phyloP scores from a whole-genome alignment of 495 filamentous ascomycete species.

The Hyaloscypha bicolor region DNA sequence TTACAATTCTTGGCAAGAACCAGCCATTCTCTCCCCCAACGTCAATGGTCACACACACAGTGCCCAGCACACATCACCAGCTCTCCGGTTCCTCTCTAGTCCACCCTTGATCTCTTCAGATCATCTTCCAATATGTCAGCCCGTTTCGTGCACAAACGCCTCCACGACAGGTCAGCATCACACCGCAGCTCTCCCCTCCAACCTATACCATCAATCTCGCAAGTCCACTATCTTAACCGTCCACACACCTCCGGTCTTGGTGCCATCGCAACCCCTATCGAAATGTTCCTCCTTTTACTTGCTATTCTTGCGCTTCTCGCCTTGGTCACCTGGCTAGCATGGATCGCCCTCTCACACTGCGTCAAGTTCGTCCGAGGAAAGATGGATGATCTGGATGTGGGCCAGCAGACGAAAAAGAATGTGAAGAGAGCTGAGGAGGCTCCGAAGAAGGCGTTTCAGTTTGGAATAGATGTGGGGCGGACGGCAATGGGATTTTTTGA shows the following conservation, averaged over 20 bases:
- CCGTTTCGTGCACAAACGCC: not conserved
- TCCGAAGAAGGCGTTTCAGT: not conserved
- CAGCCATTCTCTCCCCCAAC: not conserved
- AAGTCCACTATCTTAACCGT: not conserved
- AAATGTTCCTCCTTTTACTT: constrained; percentile 3
- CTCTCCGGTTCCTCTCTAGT: not conserved
- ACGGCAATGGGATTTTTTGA: not conserved
- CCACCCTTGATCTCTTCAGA: not conserved
- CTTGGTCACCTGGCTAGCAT: constrained; percentile 3
- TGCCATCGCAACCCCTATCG: constrained; percentile 5
- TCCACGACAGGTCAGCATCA: not conserved
- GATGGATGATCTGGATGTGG: not conserved
- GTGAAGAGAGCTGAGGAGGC: not conserved
- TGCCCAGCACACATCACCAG: not conserved
- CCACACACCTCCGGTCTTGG: not conserved
- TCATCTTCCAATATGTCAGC: not conserved
- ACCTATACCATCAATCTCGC: not conserved
- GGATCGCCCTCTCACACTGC: not conserved
- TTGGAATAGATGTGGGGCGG: not conserved
- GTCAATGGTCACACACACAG: not conserved
- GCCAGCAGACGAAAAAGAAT: not conserved
- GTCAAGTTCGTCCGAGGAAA: not conserved
- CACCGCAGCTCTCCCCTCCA: not conserved
- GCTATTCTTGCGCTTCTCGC: not conserved
- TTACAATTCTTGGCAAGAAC: not conserved